Evolutionary conservation across 2,329 filamentous ascomycete species (phyloP).

Genomic region (Botrytis cinerea): DNA sequence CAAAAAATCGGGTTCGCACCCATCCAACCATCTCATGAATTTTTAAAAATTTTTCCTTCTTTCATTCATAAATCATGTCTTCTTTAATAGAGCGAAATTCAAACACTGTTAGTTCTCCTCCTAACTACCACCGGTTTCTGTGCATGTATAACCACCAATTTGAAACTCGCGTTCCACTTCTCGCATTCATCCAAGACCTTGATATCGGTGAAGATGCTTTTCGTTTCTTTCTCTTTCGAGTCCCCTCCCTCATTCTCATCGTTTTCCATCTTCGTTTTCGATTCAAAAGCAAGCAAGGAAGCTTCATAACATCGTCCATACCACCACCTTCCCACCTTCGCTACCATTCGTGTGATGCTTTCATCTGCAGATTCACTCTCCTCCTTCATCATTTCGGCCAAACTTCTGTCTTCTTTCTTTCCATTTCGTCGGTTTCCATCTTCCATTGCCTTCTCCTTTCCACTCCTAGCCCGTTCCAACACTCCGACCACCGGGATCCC

Average conservation of each 20-base stretch:
- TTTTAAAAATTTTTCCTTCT: neutral
- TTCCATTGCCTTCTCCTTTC: constrained; percentile 22
- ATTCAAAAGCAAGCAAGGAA: constrained; percentile 1
- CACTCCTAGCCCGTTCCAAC: constrained; percentile 36
- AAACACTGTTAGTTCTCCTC: constrained; percentile 38
- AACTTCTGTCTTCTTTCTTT: constrained; percentile 41
- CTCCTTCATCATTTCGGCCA: constrained; percentile 74
- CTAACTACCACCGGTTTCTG: constrained; percentile 38
- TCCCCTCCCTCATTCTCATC: neutral
- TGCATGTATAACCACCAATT: constrained; percentile 84
- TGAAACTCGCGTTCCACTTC: constrained; percentile 81
- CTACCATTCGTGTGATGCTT: constrained; percentile 88
- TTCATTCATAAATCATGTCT: neutral
- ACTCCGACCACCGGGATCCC: constrained; percentile 71
- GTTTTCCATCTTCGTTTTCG: neutral
- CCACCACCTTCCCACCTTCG: constrained; percentile 93
- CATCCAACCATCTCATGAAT: neutral
- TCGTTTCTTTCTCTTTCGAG: constrained; percentile 34
- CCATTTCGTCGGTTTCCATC: constrained; percentile 46
- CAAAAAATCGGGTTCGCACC: constrained; percentile 13
- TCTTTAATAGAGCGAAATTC: constrained; percentile 12
- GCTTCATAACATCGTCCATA: constrained; percentile 87
- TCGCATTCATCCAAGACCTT: constrained; percentile 81
- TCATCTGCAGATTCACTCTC: constrained; percentile 73
- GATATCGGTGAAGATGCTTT: constrained; percentile 78